Conservation (phyloP, 805 yeast genomes). For the Yamadazyma scolyti region DNA sequence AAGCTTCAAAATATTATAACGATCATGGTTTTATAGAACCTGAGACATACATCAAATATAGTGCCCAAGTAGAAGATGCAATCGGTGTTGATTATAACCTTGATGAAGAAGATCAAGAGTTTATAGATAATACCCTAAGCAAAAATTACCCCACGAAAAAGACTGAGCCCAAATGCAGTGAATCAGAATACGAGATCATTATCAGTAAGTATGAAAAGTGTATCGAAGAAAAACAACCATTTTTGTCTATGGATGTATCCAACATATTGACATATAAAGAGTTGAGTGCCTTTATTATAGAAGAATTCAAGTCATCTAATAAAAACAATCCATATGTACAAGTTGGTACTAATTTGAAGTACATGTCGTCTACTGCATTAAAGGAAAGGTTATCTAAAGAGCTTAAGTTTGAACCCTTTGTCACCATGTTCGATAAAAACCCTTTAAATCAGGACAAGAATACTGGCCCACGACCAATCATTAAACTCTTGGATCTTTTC, state of each 20-base stretch:
- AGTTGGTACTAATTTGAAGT: conserved; percentile 26
- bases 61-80: conserved; percentile 96
- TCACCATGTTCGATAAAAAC: conserved; percentile 54
- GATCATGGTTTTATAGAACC: conserved; percentile 65
- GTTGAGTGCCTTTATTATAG: conserved; percentile 47
- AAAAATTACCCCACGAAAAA: conserved; percentile 29
- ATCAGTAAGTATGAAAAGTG: conserved; percentile 71
- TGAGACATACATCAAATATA: conserved; percentile 75
- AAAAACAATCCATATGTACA: conserved; percentile 24
- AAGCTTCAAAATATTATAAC: conserved; percentile 66
- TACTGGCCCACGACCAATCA: conserved; percentile 38
- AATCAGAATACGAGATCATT: conserved; percentile 81
- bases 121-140: conserved; percentile 43
- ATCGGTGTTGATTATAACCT: conserved; percentile 80
- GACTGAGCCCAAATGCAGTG: conserved; percentile 45
- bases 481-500: conserved; percentile 48
- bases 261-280: conserved; percentile 72
- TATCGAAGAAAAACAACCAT: conserved; percentile 82
- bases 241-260: conserved; percentile 76
- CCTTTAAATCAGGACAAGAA: conserved; percentile 17
- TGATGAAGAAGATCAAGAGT: conserved; percentile 85
- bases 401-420: conserved; percentile 50
- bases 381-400: conserved; percentile 56
- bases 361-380: conserved; percentile 53
- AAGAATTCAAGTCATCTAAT: conserved; percentile 26